Conservation (phyloP, 192 early-diverging fungal species). For the Coemansia sp. region DNA sequence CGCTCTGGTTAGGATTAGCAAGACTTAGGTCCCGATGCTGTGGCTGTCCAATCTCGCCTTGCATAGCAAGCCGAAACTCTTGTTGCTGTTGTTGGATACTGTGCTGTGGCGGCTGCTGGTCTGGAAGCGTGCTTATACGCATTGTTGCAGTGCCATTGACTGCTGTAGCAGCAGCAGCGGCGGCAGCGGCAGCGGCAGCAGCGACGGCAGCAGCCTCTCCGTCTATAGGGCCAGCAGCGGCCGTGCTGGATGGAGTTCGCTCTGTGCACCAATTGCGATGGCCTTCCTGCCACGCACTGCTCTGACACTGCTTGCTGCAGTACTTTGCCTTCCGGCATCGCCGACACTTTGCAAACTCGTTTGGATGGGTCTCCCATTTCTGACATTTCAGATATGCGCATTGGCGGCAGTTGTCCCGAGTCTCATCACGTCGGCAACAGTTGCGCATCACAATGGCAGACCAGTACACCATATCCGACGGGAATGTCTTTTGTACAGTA, state of each 20-base stretch:
- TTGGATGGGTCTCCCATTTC: conserved; percentile 70
- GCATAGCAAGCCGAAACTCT: conserved; percentile 3
- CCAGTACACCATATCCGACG: conserved; percentile 70
- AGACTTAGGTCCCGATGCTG: conserved; percentile 11
- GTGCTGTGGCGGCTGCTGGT: conserved; percentile 23
- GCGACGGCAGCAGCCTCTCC: conserved; percentile 26
- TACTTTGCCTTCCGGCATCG: conserved; percentile 86
- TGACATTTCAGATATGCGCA: conserved; percentile 80
- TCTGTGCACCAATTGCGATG: conserved; percentile 83
- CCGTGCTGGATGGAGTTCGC: conserved; percentile 26
- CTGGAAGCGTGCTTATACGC: conserved; percentile 22
- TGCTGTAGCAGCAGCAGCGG: conserved; percentile 29
- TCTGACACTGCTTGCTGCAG: conserved; percentile 77
- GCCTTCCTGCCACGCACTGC: conserved; percentile 75
- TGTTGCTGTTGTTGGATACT: conserved; percentile 15
- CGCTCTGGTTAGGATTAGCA: background rate
- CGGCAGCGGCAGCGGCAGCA: conserved; percentile 29
- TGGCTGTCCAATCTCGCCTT: conserved; percentile 9
- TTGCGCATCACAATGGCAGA: conserved; percentile 79
- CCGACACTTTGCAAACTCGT: conserved; percentile 86
- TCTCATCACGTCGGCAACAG: conserved; percentile 75
- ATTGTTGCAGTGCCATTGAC: conserved; percentile 27
- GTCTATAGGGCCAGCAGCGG: conserved; percentile 13
- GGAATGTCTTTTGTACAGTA: conserved; percentile 61
- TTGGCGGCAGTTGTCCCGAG: conserved; percentile 67